Evolutionary conservation across 1,139 yeast species (phyloP).

Genomic region (Geotrichum cucujoidarum): DNA sequence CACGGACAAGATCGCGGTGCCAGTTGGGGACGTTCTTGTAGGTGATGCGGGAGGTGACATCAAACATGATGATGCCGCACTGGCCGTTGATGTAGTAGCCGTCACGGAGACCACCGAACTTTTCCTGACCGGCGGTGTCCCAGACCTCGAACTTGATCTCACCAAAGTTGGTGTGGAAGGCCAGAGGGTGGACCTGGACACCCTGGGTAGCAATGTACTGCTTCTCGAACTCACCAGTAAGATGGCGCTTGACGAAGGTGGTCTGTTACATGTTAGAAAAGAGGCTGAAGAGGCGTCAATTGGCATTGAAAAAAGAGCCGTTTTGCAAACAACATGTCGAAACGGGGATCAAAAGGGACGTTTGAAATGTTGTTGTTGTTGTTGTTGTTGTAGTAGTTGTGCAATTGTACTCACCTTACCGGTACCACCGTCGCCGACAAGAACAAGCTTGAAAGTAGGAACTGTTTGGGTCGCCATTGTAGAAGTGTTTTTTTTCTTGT

Average conservation of each 20-base stretch:
- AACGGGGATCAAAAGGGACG: no score
- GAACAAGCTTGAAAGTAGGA: slow-evolving; percentile 94
- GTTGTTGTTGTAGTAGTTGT: no score
- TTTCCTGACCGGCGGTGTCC: slow-evolving; percentile 99
- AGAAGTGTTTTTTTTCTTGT: background rate
- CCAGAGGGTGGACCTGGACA: slow-evolving; percentile 98
- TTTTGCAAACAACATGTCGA: no score
- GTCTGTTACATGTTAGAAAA: slow-evolving; percentile 45
- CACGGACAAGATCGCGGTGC: slow-evolving; percentile 97
- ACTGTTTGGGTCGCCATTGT: slow-evolving; percentile 63
- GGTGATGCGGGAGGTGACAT: slow-evolving; percentile 98
- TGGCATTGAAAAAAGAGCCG: background rate
- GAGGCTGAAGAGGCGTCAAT: background rate
- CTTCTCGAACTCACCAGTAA: slow-evolving; percentile 99
- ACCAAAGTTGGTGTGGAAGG: slow-evolving; percentile 97
- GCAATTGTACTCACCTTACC: slow-evolving; percentile 77
- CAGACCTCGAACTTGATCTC: slow-evolving; percentile 98
- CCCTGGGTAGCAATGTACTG: slow-evolving; percentile 98
- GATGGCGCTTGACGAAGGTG: slow-evolving; percentile 98
- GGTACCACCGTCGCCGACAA: slow-evolving; percentile 99
- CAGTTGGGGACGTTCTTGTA: slow-evolving; percentile 99
- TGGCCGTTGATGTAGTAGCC: slow-evolving; percentile 99
- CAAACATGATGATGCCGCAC: slow-evolving; percentile 99
- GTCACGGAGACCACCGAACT: slow-evolving; percentile 98
- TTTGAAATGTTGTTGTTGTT: no score